Conservation (phyloP, 768 basidiomycete genomes). For the Thelephora ganbajun region DNA sequence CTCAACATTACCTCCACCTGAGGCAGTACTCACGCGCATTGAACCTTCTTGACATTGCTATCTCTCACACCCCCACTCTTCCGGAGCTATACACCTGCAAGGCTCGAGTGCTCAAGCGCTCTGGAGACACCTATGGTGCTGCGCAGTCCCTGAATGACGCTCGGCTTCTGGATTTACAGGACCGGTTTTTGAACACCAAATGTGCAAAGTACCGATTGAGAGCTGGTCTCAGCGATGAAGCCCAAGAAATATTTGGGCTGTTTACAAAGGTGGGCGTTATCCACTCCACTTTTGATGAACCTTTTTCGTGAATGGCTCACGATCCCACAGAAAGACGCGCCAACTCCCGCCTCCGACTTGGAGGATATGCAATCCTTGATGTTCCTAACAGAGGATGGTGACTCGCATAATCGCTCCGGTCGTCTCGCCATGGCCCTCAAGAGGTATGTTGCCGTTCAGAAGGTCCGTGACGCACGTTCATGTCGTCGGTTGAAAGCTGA, state of each 20-base stretch:
- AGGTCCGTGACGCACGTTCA: constrained; percentile 27
- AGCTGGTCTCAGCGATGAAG: constrained; percentile 69
- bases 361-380: constrained; percentile 94
- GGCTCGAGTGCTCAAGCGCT: constrained; percentile 75
- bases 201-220: constrained; percentile 81
- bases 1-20: constrained; percentile 73
- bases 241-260: constrained; percentile 56
- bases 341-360: constrained; percentile 61
- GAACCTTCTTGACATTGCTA: constrained; percentile 45
- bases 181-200: constrained; percentile 91
- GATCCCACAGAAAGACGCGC: constrained; percentile 62
- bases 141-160: constrained; percentile 71
- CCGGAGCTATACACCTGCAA: constrained; percentile 79
- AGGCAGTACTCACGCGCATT: constrained; percentile 37
- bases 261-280: constrained; percentile 71
- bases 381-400: constrained; percentile 73
- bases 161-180: constrained; percentile 78
- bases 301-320: background rate
- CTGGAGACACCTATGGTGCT: constrained; percentile 68
- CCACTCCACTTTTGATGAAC: background rate
- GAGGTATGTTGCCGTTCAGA: constrained; percentile 62
- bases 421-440: constrained; percentile 73
- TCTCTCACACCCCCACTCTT: constrained; percentile 82
- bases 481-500: background rate
- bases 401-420: constrained; percentile 49